Conservation (phyloP, 2,329 filamentous ascomycete species). For the Ilyonectria robusta region DNA sequence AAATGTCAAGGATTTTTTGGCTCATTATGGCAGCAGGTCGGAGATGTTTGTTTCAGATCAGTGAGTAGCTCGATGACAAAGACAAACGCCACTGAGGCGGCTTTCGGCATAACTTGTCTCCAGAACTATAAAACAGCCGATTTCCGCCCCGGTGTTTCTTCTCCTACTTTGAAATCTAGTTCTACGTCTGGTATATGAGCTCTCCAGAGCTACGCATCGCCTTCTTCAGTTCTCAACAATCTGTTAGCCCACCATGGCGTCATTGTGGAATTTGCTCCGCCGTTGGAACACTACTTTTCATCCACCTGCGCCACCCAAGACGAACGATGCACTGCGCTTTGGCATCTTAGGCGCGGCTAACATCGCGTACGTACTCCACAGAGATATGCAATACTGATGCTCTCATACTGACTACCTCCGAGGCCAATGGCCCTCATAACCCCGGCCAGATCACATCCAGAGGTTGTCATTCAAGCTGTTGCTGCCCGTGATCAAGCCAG, state of each 20-base stretch:
- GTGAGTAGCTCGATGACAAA: not conserved
- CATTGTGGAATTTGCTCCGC: not conserved
- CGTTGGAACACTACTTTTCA: not conserved
- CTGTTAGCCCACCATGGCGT: not conserved
- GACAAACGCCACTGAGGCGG: not conserved
- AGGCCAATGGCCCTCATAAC: not conserved
- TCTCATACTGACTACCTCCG: not conserved
- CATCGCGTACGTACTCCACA: not conserved
- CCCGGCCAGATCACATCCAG: conserved; percentile 15
- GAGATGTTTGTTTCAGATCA: not conserved
- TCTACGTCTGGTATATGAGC: not conserved
- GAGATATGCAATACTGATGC: not conserved
- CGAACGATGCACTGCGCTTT: not conserved
- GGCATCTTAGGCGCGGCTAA: not conserved
- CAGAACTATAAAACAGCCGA: not conserved
- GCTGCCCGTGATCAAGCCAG: conserved; percentile 16
- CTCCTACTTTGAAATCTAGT: not conserved
- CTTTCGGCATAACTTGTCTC: not conserved
- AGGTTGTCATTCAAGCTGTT: conserved; percentile 17
- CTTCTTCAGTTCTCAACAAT: not conserved
- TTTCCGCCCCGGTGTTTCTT: not conserved
- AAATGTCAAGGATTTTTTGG: not conserved
- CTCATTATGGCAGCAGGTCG: not conserved
- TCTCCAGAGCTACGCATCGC: not conserved
- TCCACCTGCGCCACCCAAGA: not conserved